Conservation (phyloP, 805 yeast genomes). For the Priceomyces melissophilus region DNA sequence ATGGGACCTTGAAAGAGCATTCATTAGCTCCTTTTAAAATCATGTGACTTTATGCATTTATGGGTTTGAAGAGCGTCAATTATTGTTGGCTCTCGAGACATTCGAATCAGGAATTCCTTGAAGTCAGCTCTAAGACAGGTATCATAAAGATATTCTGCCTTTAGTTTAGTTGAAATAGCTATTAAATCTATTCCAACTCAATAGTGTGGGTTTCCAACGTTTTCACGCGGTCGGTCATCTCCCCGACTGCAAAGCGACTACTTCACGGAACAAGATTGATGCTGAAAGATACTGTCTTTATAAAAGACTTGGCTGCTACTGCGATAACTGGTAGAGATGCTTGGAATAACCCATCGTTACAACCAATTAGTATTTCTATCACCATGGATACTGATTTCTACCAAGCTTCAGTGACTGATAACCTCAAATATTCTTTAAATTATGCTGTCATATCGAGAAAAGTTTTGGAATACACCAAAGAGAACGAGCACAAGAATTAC, state of each 20-base stretch:
- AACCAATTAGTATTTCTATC: constrained; percentile 61
- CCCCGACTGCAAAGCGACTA: constrained; percentile 11
- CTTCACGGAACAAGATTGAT: constrained; percentile 12
- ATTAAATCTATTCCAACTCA: neutral
- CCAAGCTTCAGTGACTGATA: constrained; percentile 77
- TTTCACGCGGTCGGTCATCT: constrained; percentile 10
- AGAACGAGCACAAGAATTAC: constrained; percentile 37
- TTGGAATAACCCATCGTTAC: constrained; percentile 66
- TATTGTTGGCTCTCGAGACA: no score
- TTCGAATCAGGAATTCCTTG: no score
- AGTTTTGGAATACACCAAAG: constrained; percentile 50
- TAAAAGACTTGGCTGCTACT: constrained; percentile 56
- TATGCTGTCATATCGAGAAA: constrained; percentile 80
- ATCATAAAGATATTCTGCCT: no score
- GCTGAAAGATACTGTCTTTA: constrained; percentile 38
- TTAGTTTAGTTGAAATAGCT: no score
- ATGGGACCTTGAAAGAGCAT: no score
- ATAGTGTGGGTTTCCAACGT: constrained; percentile 6
- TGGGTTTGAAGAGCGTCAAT: no score
- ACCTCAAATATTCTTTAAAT: constrained; percentile 76
- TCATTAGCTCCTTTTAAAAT: no score
- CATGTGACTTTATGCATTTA: no score
- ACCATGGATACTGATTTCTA: constrained; percentile 63
- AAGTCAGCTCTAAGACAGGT: no score
- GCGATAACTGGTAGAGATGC: constrained; percentile 72